Percentiles rank a stretch among this genome's conserved stretches.
phyloP scores from a whole-genome alignment of 1,284 basidiomycete genomes.

The Malassezia slooffiae region DNA sequence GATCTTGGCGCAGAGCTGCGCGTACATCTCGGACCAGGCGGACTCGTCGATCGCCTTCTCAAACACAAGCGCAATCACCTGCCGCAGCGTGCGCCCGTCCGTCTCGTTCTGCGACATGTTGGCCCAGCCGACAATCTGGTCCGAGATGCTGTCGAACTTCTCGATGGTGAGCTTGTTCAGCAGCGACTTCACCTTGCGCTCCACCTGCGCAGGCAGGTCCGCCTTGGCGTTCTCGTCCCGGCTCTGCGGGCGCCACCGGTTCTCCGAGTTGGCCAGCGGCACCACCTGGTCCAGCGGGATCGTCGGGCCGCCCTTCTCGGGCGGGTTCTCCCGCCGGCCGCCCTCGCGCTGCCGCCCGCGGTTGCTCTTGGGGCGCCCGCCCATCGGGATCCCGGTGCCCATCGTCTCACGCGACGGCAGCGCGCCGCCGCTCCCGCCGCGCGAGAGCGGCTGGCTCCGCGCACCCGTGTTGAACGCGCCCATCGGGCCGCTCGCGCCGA shows the following conservation, averaged over 20 bases:
- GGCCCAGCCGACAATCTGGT: conserved; percentile 84
- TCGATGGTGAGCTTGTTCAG: conserved; percentile 96
- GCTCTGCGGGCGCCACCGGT: conserved; percentile 59
- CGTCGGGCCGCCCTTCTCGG: conserved; percentile 46
- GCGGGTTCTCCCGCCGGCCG: conserved; percentile 40
- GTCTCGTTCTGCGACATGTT: conserved; percentile 86
- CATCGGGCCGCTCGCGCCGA: conserved; percentile 30
- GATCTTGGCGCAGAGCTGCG: conserved; percentile 82
- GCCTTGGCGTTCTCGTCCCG: conserved; percentile 35
- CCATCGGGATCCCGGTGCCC: conserved; percentile 41
- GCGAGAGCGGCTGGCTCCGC: conserved; percentile 40
- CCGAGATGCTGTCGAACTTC: conserved; percentile 87
- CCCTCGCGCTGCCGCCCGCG: conserved; percentile 41
- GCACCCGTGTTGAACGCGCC: conserved; percentile 38
- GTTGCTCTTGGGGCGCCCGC: conserved; percentile 38
- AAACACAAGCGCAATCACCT: conserved; percentile 89
- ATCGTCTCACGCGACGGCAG: conserved; percentile 44
- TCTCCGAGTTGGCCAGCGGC: conserved; percentile 65
- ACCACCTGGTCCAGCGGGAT: conserved; percentile 54
- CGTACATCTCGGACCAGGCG: conserved; percentile 93
- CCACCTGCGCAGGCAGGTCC: conserved; percentile 66
- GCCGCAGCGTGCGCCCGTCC: conserved; percentile 83
- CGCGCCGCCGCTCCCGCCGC: conserved; percentile 42
- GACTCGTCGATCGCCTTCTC: conserved; percentile 95
- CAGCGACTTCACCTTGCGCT: conserved; percentile 81